These are phyloP conservation scores for Gypsophila paniculata DNA, from an alignment of 179 eudicot species.

Conservation along the genomic window DNA sequence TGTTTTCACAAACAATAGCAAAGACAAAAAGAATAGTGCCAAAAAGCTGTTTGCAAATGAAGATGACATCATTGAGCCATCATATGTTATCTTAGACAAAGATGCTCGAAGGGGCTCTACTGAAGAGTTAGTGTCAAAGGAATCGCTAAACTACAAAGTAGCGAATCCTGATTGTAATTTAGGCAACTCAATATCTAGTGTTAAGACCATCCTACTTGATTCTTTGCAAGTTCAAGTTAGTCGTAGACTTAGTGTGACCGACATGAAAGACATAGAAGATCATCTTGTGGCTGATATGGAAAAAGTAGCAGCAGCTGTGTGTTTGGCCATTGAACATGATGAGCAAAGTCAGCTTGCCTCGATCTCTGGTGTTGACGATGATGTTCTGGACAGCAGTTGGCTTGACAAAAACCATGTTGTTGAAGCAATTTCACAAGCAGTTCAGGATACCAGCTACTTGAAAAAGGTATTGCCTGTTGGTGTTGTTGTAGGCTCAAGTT, in stretches of 20 bases:
- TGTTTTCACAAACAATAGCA: conserved; percentile 18
- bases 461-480: conserved; percentile 75
- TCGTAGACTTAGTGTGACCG: conserved; percentile 53
- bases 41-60: conserved; percentile 20
- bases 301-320: conserved; percentile 53
- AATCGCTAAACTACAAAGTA: conserved; percentile 21
- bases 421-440: conserved; percentile 51
- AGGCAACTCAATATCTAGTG: conserved; percentile 29
- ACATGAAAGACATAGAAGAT: conserved; percentile 46
- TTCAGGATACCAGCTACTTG: conserved; percentile 57
- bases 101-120: conserved; percentile 35
- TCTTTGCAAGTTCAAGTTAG: conserved; percentile 65
- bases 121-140: conserved; percentile 34
- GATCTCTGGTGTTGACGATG: conserved; percentile 26
- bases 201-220: conserved; percentile 48
- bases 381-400: conserved; percentile 30
- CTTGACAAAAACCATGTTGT: conserved; percentile 45
- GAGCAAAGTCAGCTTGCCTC: conserved; percentile 28
- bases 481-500: conserved; percentile 72
- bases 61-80: conserved; percentile 57
- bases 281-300: conserved; percentile 55
- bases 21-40: conserved; percentile 20
- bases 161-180: conserved; percentile 23
- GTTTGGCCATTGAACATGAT: conserved; percentile 40
- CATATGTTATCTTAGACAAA: conserved; percentile 61